Conservation (phyloP, 495 filamentous ascomycete species). For the Aspergillus indologenus region DNA sequence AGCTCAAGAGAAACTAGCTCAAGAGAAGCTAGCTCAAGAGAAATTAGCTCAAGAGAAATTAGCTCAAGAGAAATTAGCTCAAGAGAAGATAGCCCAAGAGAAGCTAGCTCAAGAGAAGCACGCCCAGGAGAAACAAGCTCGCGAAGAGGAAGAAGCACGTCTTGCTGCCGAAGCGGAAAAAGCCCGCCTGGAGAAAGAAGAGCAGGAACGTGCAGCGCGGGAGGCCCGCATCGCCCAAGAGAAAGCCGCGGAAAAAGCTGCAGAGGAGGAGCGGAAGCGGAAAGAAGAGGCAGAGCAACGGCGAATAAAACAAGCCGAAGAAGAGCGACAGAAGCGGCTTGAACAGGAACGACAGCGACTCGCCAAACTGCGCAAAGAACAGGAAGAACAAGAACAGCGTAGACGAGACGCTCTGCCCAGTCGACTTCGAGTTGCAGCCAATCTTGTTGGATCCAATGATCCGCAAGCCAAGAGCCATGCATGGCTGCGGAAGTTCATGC, state of each 20-base stretch:
- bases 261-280: constrained; percentile 28
- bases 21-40: too few species aligned
- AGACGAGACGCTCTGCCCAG: constrained; percentile 57
- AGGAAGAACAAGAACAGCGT: constrained; percentile 53
- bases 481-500: constrained; percentile 51
- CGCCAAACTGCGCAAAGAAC: constrained; percentile 46
- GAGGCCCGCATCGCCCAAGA: constrained; percentile 45
- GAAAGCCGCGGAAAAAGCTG: constrained; percentile 45
- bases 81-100: too few species aligned
- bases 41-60: too few species aligned
- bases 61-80: too few species aligned
- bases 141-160: constrained; percentile 30
- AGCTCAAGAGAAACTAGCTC: too few species aligned
- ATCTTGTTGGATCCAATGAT: constrained; percentile 48
- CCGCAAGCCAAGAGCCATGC: constrained; percentile 40
- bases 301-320: constrained; percentile 52
- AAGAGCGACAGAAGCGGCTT: constrained; percentile 49
- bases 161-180: constrained; percentile 47
- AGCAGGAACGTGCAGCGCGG: constrained; percentile 41
- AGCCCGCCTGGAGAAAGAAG: constrained; percentile 39
- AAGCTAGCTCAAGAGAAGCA: too few species aligned
- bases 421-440: constrained; percentile 46
- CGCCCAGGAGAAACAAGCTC: constrained; percentile 26
- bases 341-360: constrained; percentile 57
- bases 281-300: constrained; percentile 52